Conservation (phyloP, 2,329 filamentous ascomycete species). For the Neopestalotiopsis clavispora region DNA sequence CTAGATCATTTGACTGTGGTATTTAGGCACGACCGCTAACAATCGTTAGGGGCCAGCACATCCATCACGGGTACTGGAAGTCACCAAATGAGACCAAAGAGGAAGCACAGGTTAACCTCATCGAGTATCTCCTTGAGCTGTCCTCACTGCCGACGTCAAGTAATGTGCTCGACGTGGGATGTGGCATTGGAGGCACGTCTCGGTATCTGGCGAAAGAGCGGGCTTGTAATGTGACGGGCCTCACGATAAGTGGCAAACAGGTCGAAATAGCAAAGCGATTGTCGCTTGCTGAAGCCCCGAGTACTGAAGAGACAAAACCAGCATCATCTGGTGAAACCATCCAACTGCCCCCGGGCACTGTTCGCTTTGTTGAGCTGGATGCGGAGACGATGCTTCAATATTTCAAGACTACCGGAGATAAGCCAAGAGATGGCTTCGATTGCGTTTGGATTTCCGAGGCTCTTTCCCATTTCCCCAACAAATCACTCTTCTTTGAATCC, state of each 20-base stretch:
- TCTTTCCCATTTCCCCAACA: constrained; percentile 64
- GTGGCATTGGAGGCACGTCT: constrained; percentile 64
- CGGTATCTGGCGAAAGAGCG: constrained; percentile 58
- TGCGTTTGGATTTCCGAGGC: constrained; percentile 67
- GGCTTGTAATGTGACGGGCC: constrained; percentile 59
- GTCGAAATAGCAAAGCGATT: constrained; percentile 62
- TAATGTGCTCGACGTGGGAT: constrained; percentile 64
- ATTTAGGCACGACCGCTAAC: constrained; percentile 13
- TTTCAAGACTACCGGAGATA: constrained; percentile 44
- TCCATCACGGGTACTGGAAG: constrained; percentile 66
- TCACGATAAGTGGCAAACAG: constrained; percentile 64
- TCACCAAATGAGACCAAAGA: constrained; percentile 59
- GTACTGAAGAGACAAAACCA: constrained; percentile 4
- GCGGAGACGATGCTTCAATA: constrained; percentile 63
- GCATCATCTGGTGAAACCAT: constrained; percentile 4
- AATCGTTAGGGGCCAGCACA: constrained; percentile 61
- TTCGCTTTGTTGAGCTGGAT: constrained; percentile 63
- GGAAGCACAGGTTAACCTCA: constrained; percentile 60
- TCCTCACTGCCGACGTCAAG: constrained; percentile 42
- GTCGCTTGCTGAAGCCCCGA: constrained; percentile 39
- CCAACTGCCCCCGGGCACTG: constrained; percentile 33
- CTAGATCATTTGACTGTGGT: constrained; percentile 5
- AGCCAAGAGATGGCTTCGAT: constrained; percentile 46
- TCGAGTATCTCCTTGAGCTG: constrained; percentile 58
- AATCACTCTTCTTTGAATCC: constrained; percentile 62